Conservation (phyloP, 257 asterid genomes). For the Solanum tarapatanum region DNA sequence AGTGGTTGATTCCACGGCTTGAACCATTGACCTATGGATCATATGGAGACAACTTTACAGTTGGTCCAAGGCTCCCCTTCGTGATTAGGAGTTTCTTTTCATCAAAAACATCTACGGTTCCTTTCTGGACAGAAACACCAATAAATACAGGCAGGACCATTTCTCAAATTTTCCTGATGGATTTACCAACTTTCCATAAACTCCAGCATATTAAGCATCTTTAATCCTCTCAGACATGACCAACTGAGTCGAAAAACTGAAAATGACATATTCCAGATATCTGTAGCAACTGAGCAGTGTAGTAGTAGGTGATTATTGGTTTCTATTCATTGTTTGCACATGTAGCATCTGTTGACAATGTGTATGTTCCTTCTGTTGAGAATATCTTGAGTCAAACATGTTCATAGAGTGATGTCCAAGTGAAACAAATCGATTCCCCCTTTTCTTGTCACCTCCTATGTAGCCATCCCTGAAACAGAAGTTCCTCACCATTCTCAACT, state of each 20-base stretch:
- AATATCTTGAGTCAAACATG: not conserved
- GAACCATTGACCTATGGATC: not conserved
- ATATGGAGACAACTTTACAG: not conserved
- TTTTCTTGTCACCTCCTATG: not conserved
- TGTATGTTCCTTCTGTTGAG: not conserved
- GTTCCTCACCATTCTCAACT: not conserved
- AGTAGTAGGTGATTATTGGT: not conserved
- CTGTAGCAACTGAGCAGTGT: not conserved
- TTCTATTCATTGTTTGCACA: not conserved
- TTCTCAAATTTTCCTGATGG: not conserved
- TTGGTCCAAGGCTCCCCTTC: not conserved
- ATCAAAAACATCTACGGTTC: not conserved
- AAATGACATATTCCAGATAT: not conserved
- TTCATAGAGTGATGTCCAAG: not conserved
- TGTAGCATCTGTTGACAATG: not conserved
- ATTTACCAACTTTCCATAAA: not conserved
- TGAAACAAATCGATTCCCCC: not conserved
- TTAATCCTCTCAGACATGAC: not conserved
- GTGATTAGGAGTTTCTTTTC: not conserved
- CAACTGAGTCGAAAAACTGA: not conserved
- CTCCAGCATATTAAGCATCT: not conserved
- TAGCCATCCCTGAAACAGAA: not conserved
- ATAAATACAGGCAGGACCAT: not conserved
- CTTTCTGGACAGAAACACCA: not conserved
- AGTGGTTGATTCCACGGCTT: not conserved